Percentiles rank a stretch among this genome's conserved stretches.
phyloP scores from a whole-genome alignment of 805 yeast genomes.

The Spathaspora passalidarum region DNA sequence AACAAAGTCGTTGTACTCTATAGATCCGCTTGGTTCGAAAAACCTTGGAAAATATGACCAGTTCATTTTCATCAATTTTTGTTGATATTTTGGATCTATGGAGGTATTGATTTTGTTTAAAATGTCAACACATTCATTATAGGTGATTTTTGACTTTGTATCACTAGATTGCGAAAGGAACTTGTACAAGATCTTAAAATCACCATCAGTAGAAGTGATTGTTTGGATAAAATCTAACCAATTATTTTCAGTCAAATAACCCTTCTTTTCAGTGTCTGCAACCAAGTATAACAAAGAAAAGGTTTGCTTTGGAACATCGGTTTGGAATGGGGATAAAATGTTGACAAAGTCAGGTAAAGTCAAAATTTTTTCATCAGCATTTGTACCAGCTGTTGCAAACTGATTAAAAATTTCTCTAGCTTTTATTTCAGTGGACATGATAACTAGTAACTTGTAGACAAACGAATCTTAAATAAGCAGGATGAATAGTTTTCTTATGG shows the following conservation, averaged over 20 bases:
- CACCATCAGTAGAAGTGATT: constrained; percentile 30
- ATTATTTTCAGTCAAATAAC: constrained; percentile 64
- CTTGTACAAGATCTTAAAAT: constrained; percentile 25
- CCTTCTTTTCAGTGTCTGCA: constrained; percentile 71
- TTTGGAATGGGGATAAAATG: constrained; percentile 39
- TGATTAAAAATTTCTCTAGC: constrained; percentile 37
- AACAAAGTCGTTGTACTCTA: constrained; percentile 37
- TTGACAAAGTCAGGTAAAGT: constrained; percentile 35
- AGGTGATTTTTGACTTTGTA: constrained; percentile 18
- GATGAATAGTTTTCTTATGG: no score
- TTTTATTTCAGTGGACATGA: constrained; percentile 16
- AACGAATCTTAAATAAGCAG: no score
- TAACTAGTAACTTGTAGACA: not conserved
- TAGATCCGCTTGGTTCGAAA: constrained; percentile 38
- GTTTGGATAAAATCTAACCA: constrained; percentile 70
- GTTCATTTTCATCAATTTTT: constrained; percentile 37
- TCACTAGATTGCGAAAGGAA: constrained; percentile 17
- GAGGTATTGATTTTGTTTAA: constrained; percentile 38
- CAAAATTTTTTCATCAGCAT: constrained; percentile 21
- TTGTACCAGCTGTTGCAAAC: constrained; percentile 28
- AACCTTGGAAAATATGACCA: constrained; percentile 41
- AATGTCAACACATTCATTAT: constrained; percentile 32
- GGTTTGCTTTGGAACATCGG: constrained; percentile 36
- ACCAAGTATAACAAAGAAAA: constrained; percentile 65
- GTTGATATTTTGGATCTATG: constrained; percentile 41